phyloP scores from a whole-genome alignment of 257 asterid genomes.

The Solanum chiquidenum region DNA sequence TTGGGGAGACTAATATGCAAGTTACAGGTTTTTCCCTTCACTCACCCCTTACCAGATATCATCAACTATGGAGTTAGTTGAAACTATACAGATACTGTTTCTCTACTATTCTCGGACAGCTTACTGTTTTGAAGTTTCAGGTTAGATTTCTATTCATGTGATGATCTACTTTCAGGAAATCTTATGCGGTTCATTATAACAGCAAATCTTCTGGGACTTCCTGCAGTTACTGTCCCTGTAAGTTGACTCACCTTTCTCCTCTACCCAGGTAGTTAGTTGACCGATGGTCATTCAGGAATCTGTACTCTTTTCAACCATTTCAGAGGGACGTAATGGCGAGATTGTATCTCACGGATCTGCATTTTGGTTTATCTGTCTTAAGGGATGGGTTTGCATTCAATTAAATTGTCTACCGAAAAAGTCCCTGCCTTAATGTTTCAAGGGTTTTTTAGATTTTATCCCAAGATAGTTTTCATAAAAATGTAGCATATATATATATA shows the following conservation, averaged over 20 bases:
- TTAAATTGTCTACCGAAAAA: not conserved
- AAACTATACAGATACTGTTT: not conserved
- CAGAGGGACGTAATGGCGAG: not conserved
- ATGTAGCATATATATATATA: no score
- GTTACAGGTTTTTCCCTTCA: slow-evolving; percentile 33
- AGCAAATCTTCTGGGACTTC: slow-evolving; percentile 89
- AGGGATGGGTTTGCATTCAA: not conserved
- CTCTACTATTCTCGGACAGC: not conserved
- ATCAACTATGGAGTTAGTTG: not conserved
- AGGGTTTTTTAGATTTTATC: not conserved
- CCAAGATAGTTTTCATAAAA: not conserved
- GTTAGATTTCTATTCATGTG: not conserved
- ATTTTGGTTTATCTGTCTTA: not conserved
- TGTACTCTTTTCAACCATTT: not conserved
- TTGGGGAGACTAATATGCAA: slow-evolving; percentile 72
- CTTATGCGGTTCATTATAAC: slow-evolving; percentile 74
- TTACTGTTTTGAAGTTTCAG: not conserved
- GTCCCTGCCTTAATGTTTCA: not conserved
- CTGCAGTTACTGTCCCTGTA: slow-evolving; percentile 84
- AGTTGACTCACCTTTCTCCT: slow-evolving; percentile 16
- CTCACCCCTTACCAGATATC: not conserved
- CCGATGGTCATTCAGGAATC: not conserved
- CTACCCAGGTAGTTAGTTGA: not conserved
- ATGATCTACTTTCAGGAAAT: slow-evolving; percentile 39
- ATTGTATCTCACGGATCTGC: not conserved